These are phyloP conservation scores for Kappamyces sp. DNA, from an alignment of 192 early-diverging fungal genomes.

Conservation along the genomic window DNA sequence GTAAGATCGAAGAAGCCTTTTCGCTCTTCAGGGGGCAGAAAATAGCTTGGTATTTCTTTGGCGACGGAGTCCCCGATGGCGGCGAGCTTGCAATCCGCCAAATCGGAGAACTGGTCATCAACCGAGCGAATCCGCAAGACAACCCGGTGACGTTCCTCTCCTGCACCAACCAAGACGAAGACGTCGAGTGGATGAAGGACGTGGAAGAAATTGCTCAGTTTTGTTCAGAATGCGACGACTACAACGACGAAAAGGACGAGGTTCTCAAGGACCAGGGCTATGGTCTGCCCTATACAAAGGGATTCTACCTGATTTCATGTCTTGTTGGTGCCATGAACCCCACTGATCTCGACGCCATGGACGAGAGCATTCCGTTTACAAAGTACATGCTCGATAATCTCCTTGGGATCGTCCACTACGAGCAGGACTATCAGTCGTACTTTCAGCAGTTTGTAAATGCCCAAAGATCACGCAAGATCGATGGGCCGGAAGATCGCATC, in stretches of 20 bases:
- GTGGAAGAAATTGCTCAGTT: slow-evolving; percentile 15
- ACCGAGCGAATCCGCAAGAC: slow-evolving; percentile 14
- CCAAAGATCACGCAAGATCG: too few species aligned
- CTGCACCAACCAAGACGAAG: slow-evolving; percentile 16
- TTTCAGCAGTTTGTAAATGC: slow-evolving; percentile 11
- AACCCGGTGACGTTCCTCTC: slow-evolving; percentile 16
- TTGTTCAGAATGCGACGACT: slow-evolving; percentile 16
- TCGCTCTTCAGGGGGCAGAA: not conserved
- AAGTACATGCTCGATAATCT: slow-evolving; percentile 17
- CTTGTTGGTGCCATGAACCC: slow-evolving; percentile 20
- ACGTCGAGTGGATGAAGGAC: slow-evolving; percentile 21
- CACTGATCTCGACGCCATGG: slow-evolving; percentile 18
- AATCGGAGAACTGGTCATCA: slow-evolving; percentile 8
- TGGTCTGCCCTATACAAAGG: slow-evolving; percentile 10
- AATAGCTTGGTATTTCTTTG: slow-evolving; percentile 15
- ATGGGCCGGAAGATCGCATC: too few species aligned
- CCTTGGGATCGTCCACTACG: slow-evolving; percentile 6
- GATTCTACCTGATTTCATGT: slow-evolving; percentile 14
- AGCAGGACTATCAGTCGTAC: slow-evolving; percentile 13
- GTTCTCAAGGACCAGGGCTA: slow-evolving; percentile 17
- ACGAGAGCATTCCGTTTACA: slow-evolving; percentile 17
- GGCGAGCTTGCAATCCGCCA: not conserved
- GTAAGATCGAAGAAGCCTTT: too few species aligned
- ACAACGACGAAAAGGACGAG: slow-evolving; percentile 13
- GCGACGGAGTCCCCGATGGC: slow-evolving; percentile 13